These are phyloP conservation scores for Daedalea quercina DNA, from an alignment of 768 basidiomycete species.

Conservation along the genomic window DNA sequence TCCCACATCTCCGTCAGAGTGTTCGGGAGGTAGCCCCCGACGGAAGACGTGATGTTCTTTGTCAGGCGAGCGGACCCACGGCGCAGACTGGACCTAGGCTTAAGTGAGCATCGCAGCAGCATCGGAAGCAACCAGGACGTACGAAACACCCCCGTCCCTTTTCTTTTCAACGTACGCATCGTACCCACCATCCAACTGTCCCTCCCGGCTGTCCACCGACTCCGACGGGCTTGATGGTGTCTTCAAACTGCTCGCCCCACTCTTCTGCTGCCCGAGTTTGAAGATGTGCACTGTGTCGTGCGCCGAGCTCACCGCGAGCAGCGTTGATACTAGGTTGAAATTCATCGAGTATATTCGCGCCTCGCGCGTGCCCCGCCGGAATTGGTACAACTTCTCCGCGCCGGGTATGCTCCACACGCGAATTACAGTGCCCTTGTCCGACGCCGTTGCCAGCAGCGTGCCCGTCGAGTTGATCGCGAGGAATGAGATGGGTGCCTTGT, in stretches of 20 bases:
- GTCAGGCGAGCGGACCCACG: constrained; percentile 71
- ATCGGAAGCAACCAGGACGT: constrained; percentile 17
- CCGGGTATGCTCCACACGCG: constrained; percentile 89
- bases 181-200: constrained; percentile 71
- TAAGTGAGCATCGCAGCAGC: background rate
- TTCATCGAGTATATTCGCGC: constrained; percentile 78
- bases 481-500: constrained; percentile 88
- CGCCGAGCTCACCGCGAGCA: constrained; percentile 88
- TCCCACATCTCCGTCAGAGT: constrained; percentile 96
- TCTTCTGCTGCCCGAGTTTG: constrained; percentile 53
- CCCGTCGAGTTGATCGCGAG: constrained; percentile 83
- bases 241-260: constrained; percentile 16
- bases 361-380: constrained; percentile 84
- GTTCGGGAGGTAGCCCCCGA: constrained; percentile 83
- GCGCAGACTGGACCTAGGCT: constrained; percentile 42
- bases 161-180: constrained; percentile 80
- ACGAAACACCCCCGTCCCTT: constrained; percentile 57
- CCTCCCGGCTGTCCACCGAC: constrained; percentile 57
- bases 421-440: constrained; percentile 95
- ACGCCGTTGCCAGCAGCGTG: constrained; percentile 86
- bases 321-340: constrained; percentile 76
- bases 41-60: constrained; percentile 65
- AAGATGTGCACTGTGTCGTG: constrained; percentile 97
- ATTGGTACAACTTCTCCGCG: constrained; percentile 93
- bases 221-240: constrained; percentile 53